Evolutionary conservation across 1,284 basidiomycete genomes (phyloP).

Genomic region (Melampsora americana): DNA sequence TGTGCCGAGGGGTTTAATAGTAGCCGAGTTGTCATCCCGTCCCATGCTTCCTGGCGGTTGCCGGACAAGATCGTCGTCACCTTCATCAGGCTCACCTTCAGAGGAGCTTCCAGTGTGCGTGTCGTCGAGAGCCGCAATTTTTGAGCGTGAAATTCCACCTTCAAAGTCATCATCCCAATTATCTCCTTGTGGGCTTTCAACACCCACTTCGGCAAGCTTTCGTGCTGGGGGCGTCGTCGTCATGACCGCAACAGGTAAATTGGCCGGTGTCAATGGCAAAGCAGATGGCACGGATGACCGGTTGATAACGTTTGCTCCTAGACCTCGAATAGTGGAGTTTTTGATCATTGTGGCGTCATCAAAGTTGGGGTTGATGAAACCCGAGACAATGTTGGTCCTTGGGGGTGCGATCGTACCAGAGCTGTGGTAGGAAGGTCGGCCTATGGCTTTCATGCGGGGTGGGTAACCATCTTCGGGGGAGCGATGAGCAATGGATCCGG

Average conservation of each 20-base stretch:
- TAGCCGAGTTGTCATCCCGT: slow-evolving; percentile 47
- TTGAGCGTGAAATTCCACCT: slow-evolving; percentile 80
- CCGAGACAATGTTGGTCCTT: slow-evolving; percentile 1
- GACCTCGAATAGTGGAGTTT: slow-evolving; percentile 40
- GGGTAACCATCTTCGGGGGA: slow-evolving; percentile 6
- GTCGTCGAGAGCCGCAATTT: slow-evolving; percentile 60
- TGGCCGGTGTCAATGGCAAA: slow-evolving; percentile 45
- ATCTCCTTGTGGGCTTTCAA: slow-evolving; percentile 64
- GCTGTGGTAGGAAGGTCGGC: slow-evolving; percentile 17
- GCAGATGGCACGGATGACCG: slow-evolving; percentile 45
- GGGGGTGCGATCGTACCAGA: slow-evolving; percentile 19
- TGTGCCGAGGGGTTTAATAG: slow-evolving; percentile 45
- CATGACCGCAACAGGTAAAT: slow-evolving; percentile 46
- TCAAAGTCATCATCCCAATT: slow-evolving; percentile 99
- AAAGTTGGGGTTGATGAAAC: slow-evolving; percentile 3
- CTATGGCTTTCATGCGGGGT: not conserved
- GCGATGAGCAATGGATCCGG: slow-evolving; percentile 16
- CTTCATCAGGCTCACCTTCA: slow-evolving; percentile 53
- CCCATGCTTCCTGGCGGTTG: slow-evolving; percentile 16
- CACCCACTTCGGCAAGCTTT: slow-evolving; percentile 59
- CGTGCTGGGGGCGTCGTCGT: slow-evolving; percentile 48
- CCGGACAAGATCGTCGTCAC: slow-evolving; percentile 42
- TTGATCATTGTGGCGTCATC: slow-evolving; percentile 37
- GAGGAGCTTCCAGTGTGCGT: slow-evolving; percentile 13
- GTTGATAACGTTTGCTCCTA: slow-evolving; percentile 28